Evolutionary conservation across 805 yeast species (phyloP).

Genomic region (Jamesozyma hellenica): DNA sequence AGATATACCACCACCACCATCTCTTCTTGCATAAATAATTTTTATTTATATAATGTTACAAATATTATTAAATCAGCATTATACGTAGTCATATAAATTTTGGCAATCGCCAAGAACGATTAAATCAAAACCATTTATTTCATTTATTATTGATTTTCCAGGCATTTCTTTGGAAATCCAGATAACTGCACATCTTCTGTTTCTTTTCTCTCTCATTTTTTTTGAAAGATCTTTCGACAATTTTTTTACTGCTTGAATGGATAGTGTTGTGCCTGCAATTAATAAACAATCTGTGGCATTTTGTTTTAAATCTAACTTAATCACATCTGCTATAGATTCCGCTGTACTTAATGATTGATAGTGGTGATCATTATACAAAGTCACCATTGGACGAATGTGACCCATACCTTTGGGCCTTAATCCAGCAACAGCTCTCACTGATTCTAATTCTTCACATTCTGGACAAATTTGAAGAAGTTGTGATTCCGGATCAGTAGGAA

Average conservation of each 20-base stretch:
- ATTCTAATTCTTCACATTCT: slow-evolving; percentile 51
- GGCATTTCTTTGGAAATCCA: slow-evolving; percentile 56
- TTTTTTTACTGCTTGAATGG: slow-evolving; percentile 64
- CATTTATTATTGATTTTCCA: slow-evolving; percentile 39
- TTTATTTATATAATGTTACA: background rate
- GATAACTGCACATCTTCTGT: slow-evolving; percentile 43
- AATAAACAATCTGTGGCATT: slow-evolving; percentile 52
- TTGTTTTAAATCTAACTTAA: slow-evolving; percentile 50
- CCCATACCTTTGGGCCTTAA: slow-evolving; percentile 57
- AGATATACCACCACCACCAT: slow-evolving; percentile 67
- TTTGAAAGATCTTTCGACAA: slow-evolving; percentile 51
- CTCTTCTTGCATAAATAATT: slow-evolving; percentile 28
- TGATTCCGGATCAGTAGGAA: slow-evolving; percentile 19
- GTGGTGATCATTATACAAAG: slow-evolving; percentile 60
- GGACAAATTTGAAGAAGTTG: slow-evolving; percentile 46
- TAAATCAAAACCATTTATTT: slow-evolving; percentile 41
- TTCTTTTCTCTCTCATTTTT: slow-evolving; percentile 39
- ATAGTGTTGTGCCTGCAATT: slow-evolving; percentile 76
- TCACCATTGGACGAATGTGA: slow-evolving; percentile 53
- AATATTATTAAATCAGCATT: background rate
- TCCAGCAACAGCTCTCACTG: slow-evolving; percentile 48
- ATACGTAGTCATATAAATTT: slow-evolving; percentile 8
- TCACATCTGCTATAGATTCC: slow-evolving; percentile 69
- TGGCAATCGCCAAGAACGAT: slow-evolving; percentile 62
- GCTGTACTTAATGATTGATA: slow-evolving; percentile 59